These are phyloP conservation scores for Plasmodium billcollinsi DNA, from an alignment of 169 alveolate genomes.

Conservation along the genomic window DNA sequence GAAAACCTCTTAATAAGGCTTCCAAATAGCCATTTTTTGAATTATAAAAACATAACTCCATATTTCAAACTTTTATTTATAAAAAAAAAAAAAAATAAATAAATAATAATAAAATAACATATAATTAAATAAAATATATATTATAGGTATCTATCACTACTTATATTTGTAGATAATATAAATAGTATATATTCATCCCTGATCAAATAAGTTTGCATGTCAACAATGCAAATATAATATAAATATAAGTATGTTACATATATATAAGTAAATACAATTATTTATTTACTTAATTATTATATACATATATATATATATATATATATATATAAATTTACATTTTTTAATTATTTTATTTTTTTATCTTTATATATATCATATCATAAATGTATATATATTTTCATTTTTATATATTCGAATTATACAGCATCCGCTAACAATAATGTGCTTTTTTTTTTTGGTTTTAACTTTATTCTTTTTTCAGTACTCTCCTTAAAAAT, in stretches of 20 bases:
- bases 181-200: no score
- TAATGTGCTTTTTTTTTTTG: no score
- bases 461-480: slow-evolving; percentile 1
- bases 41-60: slow-evolving; percentile 96
- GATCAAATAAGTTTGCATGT: no score
- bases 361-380: no score
- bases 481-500: slow-evolving; percentile 13
- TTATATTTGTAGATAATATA: no score
- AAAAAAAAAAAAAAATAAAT: background rate
- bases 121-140: background rate
- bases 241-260: no score
- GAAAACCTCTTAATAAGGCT: slow-evolving; percentile 96
- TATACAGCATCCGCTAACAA: background rate
- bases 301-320: background rate
- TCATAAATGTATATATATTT: no score
- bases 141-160: no score
- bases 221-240: no score
- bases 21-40: slow-evolving; percentile 97
- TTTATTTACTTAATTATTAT: no score
- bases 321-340: background rate
- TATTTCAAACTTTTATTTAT: slow-evolving; percentile 29
- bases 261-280: no score
- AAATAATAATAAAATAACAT: background rate
- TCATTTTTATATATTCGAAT: background rate
- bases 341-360: no score